phyloP scores from a whole-genome alignment of 805 yeast species.

The Teunomyces gatunensis region DNA sequence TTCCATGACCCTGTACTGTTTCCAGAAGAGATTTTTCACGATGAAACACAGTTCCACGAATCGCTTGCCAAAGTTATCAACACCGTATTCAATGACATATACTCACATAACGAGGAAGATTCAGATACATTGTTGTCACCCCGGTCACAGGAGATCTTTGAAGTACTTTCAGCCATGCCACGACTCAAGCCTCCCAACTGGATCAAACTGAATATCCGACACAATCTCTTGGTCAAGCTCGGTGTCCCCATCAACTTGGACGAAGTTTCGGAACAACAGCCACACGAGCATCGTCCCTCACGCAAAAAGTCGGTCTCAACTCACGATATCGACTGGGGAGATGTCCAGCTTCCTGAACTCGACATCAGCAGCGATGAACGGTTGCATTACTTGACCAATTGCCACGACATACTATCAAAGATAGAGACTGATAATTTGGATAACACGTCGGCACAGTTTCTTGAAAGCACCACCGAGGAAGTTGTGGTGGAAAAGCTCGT shows the following conservation, averaged over 20 bases:
- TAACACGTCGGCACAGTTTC: slow-evolving; percentile 26
- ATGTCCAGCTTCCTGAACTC: slow-evolving; percentile 36
- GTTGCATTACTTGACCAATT: slow-evolving; percentile 20
- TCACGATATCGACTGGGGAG: slow-evolving; percentile 31
- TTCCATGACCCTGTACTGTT: slow-evolving; percentile 24
- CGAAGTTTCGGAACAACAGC: slow-evolving; percentile 31
- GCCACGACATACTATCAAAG: slow-evolving; percentile 24
- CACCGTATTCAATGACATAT: slow-evolving; percentile 11
- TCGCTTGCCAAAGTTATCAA: slow-evolving; percentile 8
- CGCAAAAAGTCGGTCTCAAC: slow-evolving; percentile 5
- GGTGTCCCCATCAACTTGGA: slow-evolving; percentile 75
- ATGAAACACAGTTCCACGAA: not conserved
- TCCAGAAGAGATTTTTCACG: not conserved
- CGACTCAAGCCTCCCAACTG: slow-evolving; percentile 62
- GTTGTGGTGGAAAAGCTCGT: slow-evolving; percentile 28
- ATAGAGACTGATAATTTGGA: slow-evolving; percentile 35
- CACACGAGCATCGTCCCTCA: not conserved
- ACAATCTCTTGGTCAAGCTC: slow-evolving; percentile 58
- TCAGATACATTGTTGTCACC: slow-evolving; percentile 22
- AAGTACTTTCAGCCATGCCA: slow-evolving; percentile 47
- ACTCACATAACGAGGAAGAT: slow-evolving; percentile 11
- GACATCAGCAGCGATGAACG: slow-evolving; percentile 28
- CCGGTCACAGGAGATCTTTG: slow-evolving; percentile 41
- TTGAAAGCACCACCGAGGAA: slow-evolving; percentile 18
- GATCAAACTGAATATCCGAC: slow-evolving; percentile 64